A percentile compares a stretch with the other conserved stretches of the same genome.
phyloP scores from a whole-genome alignment of 768 basidiomycete genomes.

The Fomitopsis serialis region DNA sequence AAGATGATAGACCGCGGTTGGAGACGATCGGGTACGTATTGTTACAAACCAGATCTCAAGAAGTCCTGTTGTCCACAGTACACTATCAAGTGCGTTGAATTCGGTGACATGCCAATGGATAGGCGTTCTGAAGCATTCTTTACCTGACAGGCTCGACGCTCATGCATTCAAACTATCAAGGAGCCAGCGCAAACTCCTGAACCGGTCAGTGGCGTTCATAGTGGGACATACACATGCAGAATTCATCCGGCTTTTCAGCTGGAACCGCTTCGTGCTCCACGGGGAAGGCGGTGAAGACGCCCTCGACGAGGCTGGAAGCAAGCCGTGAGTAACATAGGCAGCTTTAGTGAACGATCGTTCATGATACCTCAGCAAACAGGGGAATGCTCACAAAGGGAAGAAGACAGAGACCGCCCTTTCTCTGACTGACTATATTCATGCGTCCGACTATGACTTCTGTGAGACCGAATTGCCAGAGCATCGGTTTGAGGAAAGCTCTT shows the following conservation, averaged over 20 bases:
- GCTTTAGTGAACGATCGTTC: background rate
- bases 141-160: conserved; percentile 55
- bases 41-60: conserved; percentile 84
- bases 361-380: background rate
- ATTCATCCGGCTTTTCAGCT: conserved; percentile 34
- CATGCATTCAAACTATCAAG: conserved; percentile 61
- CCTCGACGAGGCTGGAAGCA: conserved; percentile 4
- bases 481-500: conserved; percentile 48
- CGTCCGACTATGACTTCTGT: conserved; percentile 40
- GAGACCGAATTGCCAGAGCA: conserved; percentile 34
- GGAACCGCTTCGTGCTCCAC: conserved; percentile 61
- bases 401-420: background rate
- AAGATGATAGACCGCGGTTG: conserved; percentile 81
- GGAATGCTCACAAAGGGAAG: background rate
- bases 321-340: background rate
- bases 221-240: background rate
- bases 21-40: conserved; percentile 77
- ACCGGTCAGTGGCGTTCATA: conserved; percentile 41
- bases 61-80: conserved; percentile 90
- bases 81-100: conserved; percentile 68
- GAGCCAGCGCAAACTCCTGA: conserved; percentile 70
- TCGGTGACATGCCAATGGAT: background rate
- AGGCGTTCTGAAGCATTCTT: background rate
- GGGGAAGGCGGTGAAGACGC: conserved; percentile 26
- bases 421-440: conserved; percentile 46